Base-by-base conservation (phyloP, 1,284 basidiomycete species). In the Marasmius tenuissimus region DNA sequence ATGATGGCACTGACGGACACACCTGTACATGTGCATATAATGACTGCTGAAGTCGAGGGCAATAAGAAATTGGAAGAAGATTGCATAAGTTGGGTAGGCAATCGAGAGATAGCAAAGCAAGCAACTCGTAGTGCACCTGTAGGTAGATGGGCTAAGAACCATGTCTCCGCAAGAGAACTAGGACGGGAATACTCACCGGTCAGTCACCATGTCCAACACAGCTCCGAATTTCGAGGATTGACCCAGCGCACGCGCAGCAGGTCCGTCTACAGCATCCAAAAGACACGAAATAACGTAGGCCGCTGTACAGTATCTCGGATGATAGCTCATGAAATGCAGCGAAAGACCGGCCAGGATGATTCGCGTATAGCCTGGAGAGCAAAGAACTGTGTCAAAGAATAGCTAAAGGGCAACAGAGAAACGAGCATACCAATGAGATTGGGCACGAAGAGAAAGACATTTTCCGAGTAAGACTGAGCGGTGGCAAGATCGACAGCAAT, bases 1-100 rank as follows among this genome's bases (percentile, higher is more conserved):
- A 10, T 39, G 22, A 18, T 45, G 61, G 16, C 18, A 34, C 14
- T 40, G 4, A 45, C 12, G 40, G 16, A 75, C 85, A 63, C 70
- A 96, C 96, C 95, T 97, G 79, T 98, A 98, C 97, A 99, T 99
- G 80, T 99, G 97, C 86, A 99, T 98, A 80, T 98, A 99, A 76
- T 99, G 97, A 70, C 94, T 97, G 67, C 92, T 91, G 75, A 99
- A 99, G 77, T 99, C 97, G 65, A 99, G 88, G 0, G 96, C 88
- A 76, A 99, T 98, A 65, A 99, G 87, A 75, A 92, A 92, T 77
- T 98, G 96, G 82, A 99, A 98, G 57, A 91, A 72, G 57, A 97
- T 80, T 2, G 96, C 92, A 67, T 82, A 93, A 38, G 79, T 72
- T 8, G 95, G 94, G 76, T 98, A 99, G 50, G 88, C 92, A 6